Percentiles rank a stretch among this genome's conserved stretches.
Evolutionary conservation across 2,329 filamentous ascomycete genomes (phyloP).

Genomic region (Triangularia setosa): DNA sequence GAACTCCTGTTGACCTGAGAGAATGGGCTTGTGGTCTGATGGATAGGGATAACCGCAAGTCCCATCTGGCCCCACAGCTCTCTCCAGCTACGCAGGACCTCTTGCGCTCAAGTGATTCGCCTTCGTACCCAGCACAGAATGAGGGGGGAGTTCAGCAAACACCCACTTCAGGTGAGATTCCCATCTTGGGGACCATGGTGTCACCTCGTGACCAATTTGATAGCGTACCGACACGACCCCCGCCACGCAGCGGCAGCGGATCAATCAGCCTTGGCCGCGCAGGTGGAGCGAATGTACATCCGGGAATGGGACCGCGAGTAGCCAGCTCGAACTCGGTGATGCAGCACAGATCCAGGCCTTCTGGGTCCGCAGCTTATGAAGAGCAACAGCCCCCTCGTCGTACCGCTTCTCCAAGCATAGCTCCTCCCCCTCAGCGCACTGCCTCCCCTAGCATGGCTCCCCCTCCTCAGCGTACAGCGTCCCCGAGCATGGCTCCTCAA

Average conservation of each 20-base stretch:
- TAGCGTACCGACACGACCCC: constrained; percentile 47
- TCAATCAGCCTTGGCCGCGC: constrained; percentile 43
- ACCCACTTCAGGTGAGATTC: constrained; percentile 70
- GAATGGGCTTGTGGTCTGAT: constrained; percentile 94
- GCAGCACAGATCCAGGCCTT: constrained; percentile 41
- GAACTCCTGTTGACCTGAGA: constrained; percentile 88
- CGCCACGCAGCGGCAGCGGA: constrained; percentile 44
- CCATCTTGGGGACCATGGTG: constrained; percentile 56
- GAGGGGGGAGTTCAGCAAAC: constrained; percentile 48
- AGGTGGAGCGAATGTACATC: constrained; percentile 43
- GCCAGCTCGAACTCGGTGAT: constrained; percentile 48
- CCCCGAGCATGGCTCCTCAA: not conserved
- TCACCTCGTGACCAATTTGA: constrained; percentile 49
- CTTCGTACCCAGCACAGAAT: constrained; percentile 44
- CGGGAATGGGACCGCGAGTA: constrained; percentile 51
- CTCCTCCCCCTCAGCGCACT: constrained; percentile 3
- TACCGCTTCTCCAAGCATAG: constrained; percentile 11
- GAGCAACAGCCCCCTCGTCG: constrained; percentile 8
- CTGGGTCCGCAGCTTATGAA: constrained; percentile 17
- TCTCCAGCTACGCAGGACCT: constrained; percentile 76
- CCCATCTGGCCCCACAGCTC: constrained; percentile 77
- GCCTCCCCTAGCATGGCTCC: constrained; percentile 10
- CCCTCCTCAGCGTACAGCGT: constrained; percentile 1
- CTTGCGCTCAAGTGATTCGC: constrained; percentile 61
- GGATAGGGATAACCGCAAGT: constrained; percentile 93